Percentiles rank a stretch among this genome's conserved stretches.
Conservation (phyloP, 768 basidiomycete species). For the Gloeophyllum trabeum region DNA sequence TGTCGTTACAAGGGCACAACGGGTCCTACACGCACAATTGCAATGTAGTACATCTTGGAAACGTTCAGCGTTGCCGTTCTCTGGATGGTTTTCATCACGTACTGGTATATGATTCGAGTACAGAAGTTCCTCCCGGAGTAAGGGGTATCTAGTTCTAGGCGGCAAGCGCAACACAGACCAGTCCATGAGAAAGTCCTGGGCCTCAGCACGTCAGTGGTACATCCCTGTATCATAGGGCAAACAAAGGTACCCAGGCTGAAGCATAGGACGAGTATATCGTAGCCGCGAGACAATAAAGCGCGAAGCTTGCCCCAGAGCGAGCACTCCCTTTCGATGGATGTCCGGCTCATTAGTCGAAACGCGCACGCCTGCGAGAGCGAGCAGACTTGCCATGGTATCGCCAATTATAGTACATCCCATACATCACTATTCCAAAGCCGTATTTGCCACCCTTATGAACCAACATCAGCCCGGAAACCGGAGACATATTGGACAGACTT, state of each 20-base stretch:
- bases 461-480: constrained; percentile 1
- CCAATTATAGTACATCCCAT: constrained; percentile 72
- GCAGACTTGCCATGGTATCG: constrained; percentile 39
- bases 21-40: constrained; percentile 46
- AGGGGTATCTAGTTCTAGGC: too few relatives aligned
- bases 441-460: constrained; percentile 94
- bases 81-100: constrained; percentile 9
- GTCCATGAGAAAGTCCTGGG: constrained; percentile 79
- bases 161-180: constrained; percentile 70
- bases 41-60: constrained; percentile 62
- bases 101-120: constrained; percentile 58
- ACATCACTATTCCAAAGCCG: constrained; percentile 47
- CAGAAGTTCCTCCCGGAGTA: constrained; percentile 66
- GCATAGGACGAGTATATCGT: constrained; percentile 60
- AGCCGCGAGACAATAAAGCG: constrained; percentile 57
- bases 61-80: not conserved
- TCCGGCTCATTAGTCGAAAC: not conserved
- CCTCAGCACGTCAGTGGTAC: not conserved
- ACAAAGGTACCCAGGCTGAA: constrained; percentile 52
- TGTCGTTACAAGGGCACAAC: not conserved
- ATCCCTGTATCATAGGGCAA: not conserved
- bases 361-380: not conserved
- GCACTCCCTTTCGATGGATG: constrained; percentile 17
- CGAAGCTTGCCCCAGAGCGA: constrained; percentile 42
- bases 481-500: constrained; percentile 11